These are phyloP conservation scores for Aristolochia fimbriata DNA, from an alignment of 164 flowering plant genomes.

Conservation along the genomic window DNA sequence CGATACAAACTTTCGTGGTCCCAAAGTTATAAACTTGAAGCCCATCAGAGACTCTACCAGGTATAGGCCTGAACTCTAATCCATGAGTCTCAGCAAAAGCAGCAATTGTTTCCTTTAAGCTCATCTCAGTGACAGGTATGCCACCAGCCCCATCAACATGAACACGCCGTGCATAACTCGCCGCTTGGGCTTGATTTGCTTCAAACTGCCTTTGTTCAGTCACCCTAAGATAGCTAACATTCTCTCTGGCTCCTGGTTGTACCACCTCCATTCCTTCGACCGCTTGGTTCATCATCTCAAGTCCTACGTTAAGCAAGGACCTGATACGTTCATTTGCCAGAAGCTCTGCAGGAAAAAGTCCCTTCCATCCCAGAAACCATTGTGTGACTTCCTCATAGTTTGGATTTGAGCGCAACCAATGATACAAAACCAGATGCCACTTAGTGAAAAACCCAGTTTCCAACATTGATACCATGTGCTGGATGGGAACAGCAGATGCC, in stretches of 20 bases:
- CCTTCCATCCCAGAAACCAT: constrained; percentile 91
- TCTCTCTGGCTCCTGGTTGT: constrained; percentile 76
- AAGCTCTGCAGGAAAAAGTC: constrained; percentile 57
- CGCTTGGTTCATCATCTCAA: constrained; percentile 81
- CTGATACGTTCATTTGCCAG: constrained; percentile 65
- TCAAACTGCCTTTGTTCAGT: constrained; percentile 73
- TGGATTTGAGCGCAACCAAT: constrained; percentile 76
- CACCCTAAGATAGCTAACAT: constrained; percentile 63
- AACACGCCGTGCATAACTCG: constrained; percentile 33
- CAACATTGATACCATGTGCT: constrained; percentile 76
- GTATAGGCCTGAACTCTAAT: constrained; percentile 68
- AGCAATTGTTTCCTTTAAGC: constrained; percentile 70
- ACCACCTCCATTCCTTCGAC: constrained; percentile 62
- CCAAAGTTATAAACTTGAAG: constrained; percentile 90
- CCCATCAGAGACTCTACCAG: constrained; percentile 70
- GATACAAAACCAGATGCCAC: constrained; percentile 87
- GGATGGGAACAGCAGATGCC: constrained; percentile 71
- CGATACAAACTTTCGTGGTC: constrained; percentile 54
- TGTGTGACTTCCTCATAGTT: constrained; percentile 64
- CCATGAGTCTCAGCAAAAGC: constrained; percentile 62
- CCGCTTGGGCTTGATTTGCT: constrained; percentile 60
- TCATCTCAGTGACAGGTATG: constrained; percentile 33
- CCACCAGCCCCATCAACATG: constrained; percentile 27
- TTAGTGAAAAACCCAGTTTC: constrained; percentile 68
- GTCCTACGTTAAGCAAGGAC: constrained; percentile 52